These are phyloP conservation scores for Gorgonomyces haynaldii DNA, from an alignment of 192 early-diverging fungal genomes.

Conservation along the genomic window DNA sequence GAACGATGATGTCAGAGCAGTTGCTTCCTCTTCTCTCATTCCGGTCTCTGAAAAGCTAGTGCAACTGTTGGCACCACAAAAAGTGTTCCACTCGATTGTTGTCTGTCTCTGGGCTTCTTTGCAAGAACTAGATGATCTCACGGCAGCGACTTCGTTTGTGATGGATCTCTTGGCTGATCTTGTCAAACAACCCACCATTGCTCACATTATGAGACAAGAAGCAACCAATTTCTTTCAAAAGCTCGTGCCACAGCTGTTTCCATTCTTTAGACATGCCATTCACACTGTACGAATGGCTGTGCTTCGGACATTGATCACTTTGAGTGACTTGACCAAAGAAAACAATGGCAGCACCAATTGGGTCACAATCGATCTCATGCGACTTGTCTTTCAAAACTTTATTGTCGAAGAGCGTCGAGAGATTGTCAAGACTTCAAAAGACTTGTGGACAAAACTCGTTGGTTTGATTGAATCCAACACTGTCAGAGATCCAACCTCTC, in stretches of 20 bases:
- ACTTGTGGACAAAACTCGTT: conserved; percentile 55
- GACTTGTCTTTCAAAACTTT: conserved; percentile 83
- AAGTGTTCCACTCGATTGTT: conserved; percentile 60
- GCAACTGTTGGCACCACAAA: conserved; percentile 44
- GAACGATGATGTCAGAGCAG: conserved; percentile 92
- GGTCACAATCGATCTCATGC: conserved; percentile 51
- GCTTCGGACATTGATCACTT: conserved; percentile 64
- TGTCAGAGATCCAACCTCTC: background rate
- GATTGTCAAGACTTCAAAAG: conserved; percentile 42
- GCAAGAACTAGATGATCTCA: conserved; percentile 84
- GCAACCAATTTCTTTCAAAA: conserved; percentile 38
- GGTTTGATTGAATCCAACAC: conserved; percentile 12
- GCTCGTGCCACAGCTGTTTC: conserved; percentile 76
- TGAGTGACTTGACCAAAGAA: conserved; percentile 22
- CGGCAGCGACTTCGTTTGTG: conserved; percentile 78
- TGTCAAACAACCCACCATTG: conserved; percentile 39
- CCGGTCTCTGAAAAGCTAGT: conserved; percentile 77
- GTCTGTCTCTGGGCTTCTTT: conserved; percentile 78
- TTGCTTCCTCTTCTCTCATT: conserved; percentile 77
- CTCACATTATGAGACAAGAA: conserved; percentile 16
- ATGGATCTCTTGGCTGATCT: conserved; percentile 87
- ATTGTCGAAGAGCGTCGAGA: conserved; percentile 71
- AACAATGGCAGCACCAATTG: conserved; percentile 31
- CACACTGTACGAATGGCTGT: conserved; percentile 72
- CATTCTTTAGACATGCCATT: conserved; percentile 92